Percentiles rank a stretch among this genome's conserved stretches.
Conservation (phyloP, 2,329 filamentous ascomycete genomes). For the Pyrenochaeta sp. region DNA sequence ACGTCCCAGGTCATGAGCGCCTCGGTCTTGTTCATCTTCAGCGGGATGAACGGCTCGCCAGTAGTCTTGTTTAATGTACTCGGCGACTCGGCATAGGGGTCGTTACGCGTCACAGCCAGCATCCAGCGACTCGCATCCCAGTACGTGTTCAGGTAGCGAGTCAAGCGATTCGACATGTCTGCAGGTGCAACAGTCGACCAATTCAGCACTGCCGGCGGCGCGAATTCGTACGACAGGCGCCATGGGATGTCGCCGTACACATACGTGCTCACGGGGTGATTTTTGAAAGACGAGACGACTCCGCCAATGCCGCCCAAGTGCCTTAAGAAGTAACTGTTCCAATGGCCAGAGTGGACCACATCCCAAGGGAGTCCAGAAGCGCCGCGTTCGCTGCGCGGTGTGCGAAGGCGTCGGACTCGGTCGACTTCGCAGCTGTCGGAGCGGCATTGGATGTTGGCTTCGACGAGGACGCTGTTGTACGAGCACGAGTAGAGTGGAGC, state of each 20-base stretch:
- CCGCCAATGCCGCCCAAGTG: neutral
- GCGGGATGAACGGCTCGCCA: neutral
- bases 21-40: conserved; percentile 5
- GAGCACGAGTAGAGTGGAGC: conserved; percentile 5
- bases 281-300: neutral
- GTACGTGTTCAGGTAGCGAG: conserved; percentile 7
- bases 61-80: neutral
- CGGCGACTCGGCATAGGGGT: conserved; percentile 1
- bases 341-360: conserved; percentile 1
- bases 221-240: neutral
- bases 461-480: conserved; percentile 9
- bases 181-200: neutral
- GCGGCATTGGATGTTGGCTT: conserved; percentile 6
- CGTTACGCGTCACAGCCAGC: conserved; percentile 5
- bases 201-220: conserved; percentile 5
- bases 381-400: neutral
- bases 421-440: conserved; percentile 1
- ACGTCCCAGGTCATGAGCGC: conserved; percentile 3
- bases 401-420: conserved; percentile 3
- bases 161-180: conserved; percentile 6
- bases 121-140: conserved; percentile 11
- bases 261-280: conserved; percentile 9
- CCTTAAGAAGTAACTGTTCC: neutral
- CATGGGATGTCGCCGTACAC: conserved; percentile 7
- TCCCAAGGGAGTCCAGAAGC: neutral